A percentile compares a stretch with the other conserved stretches of the same genome.
phyloP scores from a whole-genome alignment of 2,329 filamentous ascomycete genomes.

The Talaromyces sp. region DNA sequence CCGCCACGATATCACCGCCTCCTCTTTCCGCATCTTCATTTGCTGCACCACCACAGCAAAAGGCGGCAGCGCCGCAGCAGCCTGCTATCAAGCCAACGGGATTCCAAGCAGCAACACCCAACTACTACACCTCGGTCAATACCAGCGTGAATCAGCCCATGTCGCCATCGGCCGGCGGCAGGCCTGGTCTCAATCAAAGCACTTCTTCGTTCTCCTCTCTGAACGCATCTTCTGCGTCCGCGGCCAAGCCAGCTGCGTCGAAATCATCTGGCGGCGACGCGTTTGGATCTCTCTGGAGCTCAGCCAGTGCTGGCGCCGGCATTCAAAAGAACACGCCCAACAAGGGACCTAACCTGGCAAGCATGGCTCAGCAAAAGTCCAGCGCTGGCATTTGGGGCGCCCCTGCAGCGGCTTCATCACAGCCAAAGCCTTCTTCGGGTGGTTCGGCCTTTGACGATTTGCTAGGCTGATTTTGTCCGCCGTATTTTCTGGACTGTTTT shows the following conservation, averaged over 20 bases:
- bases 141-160: slow-evolving; percentile 25
- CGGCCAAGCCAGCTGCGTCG: slow-evolving; percentile 46
- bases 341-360: slow-evolving; percentile 74
- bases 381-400: slow-evolving; percentile 91
- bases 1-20: slow-evolving; percentile 58
- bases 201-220: slow-evolving; percentile 16
- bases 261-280: slow-evolving; percentile 65
- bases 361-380: slow-evolving; percentile 97
- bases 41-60: slow-evolving; percentile 7
- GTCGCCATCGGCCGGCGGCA: slow-evolving; percentile 1
- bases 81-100: slow-evolving; percentile 51
- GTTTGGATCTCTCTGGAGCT: slow-evolving; percentile 78
- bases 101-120: slow-evolving; percentile 75
- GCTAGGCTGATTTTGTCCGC: slow-evolving; percentile 10
- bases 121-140: slow-evolving; percentile 86
- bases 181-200: slow-evolving; percentile 2
- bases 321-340: slow-evolving; percentile 66
- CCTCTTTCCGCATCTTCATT: slow-evolving; percentile 31
- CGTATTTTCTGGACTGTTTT: slow-evolving; percentile 26
- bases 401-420: slow-evolving; percentile 41
- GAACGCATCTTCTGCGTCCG: slow-evolving; percentile 28
- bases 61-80: slow-evolving; percentile 24
- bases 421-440: neutral
- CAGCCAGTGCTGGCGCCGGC: slow-evolving; percentile 61
- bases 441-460: neutral